Conservation (phyloP, 1,139 yeast species). For the Hemisphaericaspora lyxosophila region DNA sequence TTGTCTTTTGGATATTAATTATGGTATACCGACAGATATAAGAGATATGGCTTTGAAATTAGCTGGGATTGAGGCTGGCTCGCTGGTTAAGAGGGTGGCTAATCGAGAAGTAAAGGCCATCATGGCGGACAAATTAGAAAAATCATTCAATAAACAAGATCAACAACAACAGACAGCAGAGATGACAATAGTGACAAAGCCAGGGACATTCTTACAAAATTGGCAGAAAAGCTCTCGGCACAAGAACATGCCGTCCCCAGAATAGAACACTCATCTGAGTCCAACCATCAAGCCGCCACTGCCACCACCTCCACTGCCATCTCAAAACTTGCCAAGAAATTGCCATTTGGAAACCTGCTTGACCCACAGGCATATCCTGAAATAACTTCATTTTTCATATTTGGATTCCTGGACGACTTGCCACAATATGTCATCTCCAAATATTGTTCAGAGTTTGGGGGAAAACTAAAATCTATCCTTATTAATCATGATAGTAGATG, state of each 20-base stretch:
- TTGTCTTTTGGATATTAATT: slow-evolving; percentile 79
- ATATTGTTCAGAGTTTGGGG: slow-evolving; percentile 49
- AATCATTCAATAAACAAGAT: slow-evolving; percentile 17
- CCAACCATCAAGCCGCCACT: slow-evolving; percentile 1
- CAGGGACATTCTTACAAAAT: slow-evolving; percentile 33
- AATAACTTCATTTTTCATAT: slow-evolving; percentile 61
- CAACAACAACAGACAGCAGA: slow-evolving; percentile 8
- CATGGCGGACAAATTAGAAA: slow-evolving; percentile 38
- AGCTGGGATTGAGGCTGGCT: slow-evolving; percentile 51
- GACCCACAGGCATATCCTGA: slow-evolving; percentile 40
- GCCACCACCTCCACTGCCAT: slow-evolving; percentile 37
- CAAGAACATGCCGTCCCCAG: slow-evolving; percentile 9
- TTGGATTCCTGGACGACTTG: slow-evolving; percentile 67
- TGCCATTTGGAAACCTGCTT: slow-evolving; percentile 54
- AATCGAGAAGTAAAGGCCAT: slow-evolving; percentile 47
- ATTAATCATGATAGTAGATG: slow-evolving; percentile 64
- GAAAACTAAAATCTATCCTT: slow-evolving; percentile 48
- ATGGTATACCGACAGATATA: slow-evolving; percentile 73
- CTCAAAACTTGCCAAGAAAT: slow-evolving; percentile 47
- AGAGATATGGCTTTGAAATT: slow-evolving; percentile 80
- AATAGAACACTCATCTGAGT: slow-evolving; percentile 2
- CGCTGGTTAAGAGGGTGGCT: slow-evolving; percentile 9
- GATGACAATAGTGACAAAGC: slow-evolving; percentile 25
- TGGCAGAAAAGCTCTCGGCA: slow-evolving; percentile 38
- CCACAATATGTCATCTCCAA: slow-evolving; percentile 61